These are phyloP conservation scores for Remersonia thermophila DNA, from an alignment of 2,329 filamentous ascomycete species.

Conservation along the genomic window DNA sequence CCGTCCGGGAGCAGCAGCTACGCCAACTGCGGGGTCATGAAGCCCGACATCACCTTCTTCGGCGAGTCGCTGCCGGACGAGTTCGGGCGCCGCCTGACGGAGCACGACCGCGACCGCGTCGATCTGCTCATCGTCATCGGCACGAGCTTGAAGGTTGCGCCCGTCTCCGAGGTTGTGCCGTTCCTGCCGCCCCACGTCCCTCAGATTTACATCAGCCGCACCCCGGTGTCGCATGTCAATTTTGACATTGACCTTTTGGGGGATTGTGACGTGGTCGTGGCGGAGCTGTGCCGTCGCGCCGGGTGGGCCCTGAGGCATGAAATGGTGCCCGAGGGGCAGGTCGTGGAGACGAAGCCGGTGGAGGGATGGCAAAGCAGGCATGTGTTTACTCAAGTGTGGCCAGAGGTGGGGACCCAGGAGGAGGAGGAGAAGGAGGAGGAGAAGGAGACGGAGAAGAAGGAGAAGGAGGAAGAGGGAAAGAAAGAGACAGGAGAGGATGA, in stretches of 20 bases:
- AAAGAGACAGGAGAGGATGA: neutral
- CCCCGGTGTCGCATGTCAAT: conserved; percentile 76
- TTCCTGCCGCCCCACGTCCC: conserved; percentile 69
- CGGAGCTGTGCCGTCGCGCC: conserved; percentile 70
- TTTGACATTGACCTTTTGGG: conserved; percentile 96
- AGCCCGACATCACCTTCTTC: conserved; percentile 96
- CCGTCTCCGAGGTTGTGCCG: conserved; percentile 82
- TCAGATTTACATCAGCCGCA: conserved; percentile 80
- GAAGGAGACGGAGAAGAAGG: neutral
- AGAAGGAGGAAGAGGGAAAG: neutral
- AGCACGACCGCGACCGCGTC: conserved; percentile 65
- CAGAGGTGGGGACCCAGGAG: neutral
- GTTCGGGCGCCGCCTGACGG: conserved; percentile 70
- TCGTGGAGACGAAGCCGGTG: conserved; percentile 41
- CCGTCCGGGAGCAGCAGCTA: conserved; percentile 20
- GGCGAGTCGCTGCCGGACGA: conserved; percentile 77
- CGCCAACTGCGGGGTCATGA: conserved; percentile 70
- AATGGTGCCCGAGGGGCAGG: conserved; percentile 62
- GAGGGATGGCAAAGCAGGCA: conserved; percentile 36
- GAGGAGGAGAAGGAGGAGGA: neutral
- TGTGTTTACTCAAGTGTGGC: conserved; percentile 24
- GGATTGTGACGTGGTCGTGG: conserved; percentile 82
- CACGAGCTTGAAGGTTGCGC: conserved; percentile 88
- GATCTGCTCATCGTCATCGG: conserved; percentile 94
- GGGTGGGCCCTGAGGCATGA: conserved; percentile 72